These are phyloP conservation scores for Penicillium palitans DNA, from an alignment of 2,329 filamentous ascomycete genomes.

Conservation along the genomic window DNA sequence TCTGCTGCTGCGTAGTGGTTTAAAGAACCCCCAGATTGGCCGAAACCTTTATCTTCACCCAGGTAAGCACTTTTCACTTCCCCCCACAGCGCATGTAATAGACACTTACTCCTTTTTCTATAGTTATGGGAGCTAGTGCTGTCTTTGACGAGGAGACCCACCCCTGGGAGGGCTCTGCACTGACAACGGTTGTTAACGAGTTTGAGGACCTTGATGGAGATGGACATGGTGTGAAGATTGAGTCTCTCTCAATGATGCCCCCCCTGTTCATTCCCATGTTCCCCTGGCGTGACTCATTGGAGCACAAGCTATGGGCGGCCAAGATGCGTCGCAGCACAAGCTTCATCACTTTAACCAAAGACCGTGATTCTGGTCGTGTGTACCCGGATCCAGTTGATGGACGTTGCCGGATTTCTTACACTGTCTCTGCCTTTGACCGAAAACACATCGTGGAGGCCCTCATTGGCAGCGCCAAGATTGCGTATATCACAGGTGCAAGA, in stretches of 20 bases:
- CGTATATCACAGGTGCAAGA: constrained; percentile 74
- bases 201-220: constrained; percentile 78
- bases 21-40: constrained; percentile 80
- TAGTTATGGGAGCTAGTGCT: constrained; percentile 49
- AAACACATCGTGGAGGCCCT: constrained; percentile 70
- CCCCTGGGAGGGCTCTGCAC: constrained; percentile 75
- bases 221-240: constrained; percentile 81
- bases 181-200: constrained; percentile 74
- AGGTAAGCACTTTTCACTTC: constrained; percentile 53
- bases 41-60: constrained; percentile 81
- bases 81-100: too few species aligned
- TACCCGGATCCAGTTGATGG: constrained; percentile 70
- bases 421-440: constrained; percentile 68
- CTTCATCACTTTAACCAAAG: constrained; percentile 73
- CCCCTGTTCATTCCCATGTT: constrained; percentile 62
- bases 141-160: constrained; percentile 69
- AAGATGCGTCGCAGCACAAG: constrained; percentile 68
- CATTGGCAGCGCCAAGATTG: constrained; percentile 70
- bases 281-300: constrained; percentile 66
- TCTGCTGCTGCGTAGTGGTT: constrained; percentile 72
- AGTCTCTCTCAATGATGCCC: constrained; percentile 74
- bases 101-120: constrained; percentile 1
- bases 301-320: constrained; percentile 70
- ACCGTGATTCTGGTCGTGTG: constrained; percentile 73
- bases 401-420: constrained; percentile 67